Conservation (phyloP, 139 green algal genomes). For the Closterium sp. region DNA sequence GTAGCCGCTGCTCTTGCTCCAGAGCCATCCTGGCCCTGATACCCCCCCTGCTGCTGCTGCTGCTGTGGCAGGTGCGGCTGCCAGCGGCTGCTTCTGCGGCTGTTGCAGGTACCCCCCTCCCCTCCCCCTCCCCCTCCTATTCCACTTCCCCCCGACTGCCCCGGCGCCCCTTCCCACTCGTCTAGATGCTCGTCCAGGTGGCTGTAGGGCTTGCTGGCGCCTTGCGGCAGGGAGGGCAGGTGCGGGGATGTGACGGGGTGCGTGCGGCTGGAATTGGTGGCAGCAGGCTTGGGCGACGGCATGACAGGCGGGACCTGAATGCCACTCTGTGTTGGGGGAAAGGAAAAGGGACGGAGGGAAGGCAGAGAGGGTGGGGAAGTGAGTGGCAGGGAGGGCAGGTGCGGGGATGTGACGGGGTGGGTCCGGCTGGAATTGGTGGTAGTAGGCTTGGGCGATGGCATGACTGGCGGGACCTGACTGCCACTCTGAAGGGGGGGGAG, state of each 20-base stretch:
- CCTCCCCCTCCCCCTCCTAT: background rate
- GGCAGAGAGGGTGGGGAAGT: too few species aligned
- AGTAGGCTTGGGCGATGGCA: too few species aligned
- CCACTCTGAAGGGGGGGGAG: too few species aligned
- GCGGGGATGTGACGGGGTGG: background rate
- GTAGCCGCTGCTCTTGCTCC: background rate
- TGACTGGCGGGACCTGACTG: too few species aligned
- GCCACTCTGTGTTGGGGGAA: background rate
- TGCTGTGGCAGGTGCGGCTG: constrained; percentile 17
- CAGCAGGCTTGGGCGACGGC: background rate
- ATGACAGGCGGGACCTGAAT: background rate
- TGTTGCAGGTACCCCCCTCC: constrained; percentile 9
- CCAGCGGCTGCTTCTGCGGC: constrained; percentile 8
- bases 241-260: constrained; percentile 1
- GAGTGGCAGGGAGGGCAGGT: background rate
- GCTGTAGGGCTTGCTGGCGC: background rate
- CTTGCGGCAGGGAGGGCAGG: background rate
- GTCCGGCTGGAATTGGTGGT: too few species aligned
- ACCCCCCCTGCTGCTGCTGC: constrained; percentile 24
- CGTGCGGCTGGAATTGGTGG: background rate
- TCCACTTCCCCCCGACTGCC: background rate
- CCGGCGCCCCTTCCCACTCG: background rate
- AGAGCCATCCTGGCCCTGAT: background rate
- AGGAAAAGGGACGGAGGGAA: background rate
- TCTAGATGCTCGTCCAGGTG: background rate